phyloP scores from a whole-genome alignment of 768 basidiomycete species.

The Lactarius tabidus region DNA sequence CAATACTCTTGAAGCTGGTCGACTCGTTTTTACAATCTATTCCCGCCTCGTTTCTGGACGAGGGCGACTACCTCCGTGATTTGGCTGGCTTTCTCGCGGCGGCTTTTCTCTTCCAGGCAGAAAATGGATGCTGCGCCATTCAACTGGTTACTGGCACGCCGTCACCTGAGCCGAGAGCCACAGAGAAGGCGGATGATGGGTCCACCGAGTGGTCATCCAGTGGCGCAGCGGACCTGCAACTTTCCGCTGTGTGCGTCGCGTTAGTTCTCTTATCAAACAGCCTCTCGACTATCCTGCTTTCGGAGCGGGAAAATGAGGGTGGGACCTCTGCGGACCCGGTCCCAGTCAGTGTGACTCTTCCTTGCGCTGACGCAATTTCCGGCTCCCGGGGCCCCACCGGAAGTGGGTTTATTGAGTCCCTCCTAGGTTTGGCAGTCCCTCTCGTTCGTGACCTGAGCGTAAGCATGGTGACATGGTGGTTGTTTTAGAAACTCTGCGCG shows the following conservation, averaged over 20 bases:
- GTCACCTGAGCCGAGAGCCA: neutral
- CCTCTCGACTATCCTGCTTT: slow-evolving; percentile 21
- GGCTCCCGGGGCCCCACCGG: slow-evolving; percentile 12
- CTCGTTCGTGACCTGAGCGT: neutral
- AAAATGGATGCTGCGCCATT: slow-evolving; percentile 13
- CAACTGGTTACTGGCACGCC: slow-evolving; percentile 11
- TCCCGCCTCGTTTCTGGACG: slow-evolving; percentile 24
- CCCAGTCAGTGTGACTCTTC: slow-evolving; percentile 13
- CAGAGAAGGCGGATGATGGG: slow-evolving; percentile 1
- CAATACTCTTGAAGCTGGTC: slow-evolving; percentile 79
- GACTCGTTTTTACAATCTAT: slow-evolving; percentile 74
- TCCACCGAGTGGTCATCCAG: neutral
- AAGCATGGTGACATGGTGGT: neutral
- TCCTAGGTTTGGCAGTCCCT: slow-evolving; percentile 27
- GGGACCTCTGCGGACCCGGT: neutral
- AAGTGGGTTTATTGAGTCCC: slow-evolving; percentile 26
- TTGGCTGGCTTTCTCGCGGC: slow-evolving; percentile 16
- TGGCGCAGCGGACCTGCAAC: slow-evolving; percentile 17
- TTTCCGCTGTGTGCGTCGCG: slow-evolving; percentile 21
- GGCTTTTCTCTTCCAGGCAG: slow-evolving; percentile 8
- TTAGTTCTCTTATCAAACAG: slow-evolving; percentile 20
- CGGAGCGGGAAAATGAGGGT: slow-evolving; percentile 12
- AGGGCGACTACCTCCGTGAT: neutral
- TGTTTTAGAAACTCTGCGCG: slow-evolving; percentile 58
- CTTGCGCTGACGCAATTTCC: slow-evolving; percentile 14